phyloP scores from a whole-genome alignment of 1,139 yeast species.

The Protomyces inundatus region DNA sequence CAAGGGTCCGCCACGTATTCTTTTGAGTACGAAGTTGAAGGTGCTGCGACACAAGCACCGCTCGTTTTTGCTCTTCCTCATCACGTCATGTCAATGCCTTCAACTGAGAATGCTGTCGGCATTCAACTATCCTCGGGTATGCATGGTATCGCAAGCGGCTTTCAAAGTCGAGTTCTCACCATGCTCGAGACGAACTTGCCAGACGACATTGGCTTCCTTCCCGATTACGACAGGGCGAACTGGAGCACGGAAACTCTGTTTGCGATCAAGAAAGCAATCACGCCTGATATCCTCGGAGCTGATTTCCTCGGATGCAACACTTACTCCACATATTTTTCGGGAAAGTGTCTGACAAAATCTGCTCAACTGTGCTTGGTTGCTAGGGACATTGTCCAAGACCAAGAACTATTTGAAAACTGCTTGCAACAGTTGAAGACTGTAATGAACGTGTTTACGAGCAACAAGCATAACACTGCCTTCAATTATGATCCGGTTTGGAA shows the following conservation, averaged over 20 bases:
- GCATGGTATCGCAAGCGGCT: slow-evolving; percentile 62
- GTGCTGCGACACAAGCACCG: slow-evolving; percentile 49
- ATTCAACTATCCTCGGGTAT: slow-evolving; percentile 46
- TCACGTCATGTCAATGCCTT: slow-evolving; percentile 52
- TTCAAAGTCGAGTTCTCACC: slow-evolving; percentile 47
- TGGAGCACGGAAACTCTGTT: not conserved
- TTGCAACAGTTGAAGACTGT: slow-evolving; percentile 44
- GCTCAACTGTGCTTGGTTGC: slow-evolving; percentile 65
- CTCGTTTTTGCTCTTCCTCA: slow-evolving; percentile 69
- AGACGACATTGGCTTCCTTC: slow-evolving; percentile 40
- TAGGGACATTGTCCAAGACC: slow-evolving; percentile 49
- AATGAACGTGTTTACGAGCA: slow-evolving; percentile 47
- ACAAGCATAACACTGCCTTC: slow-evolving; percentile 54
- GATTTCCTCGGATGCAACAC: slow-evolving; percentile 33
- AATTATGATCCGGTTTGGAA: slow-evolving; percentile 63
- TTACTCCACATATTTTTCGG: slow-evolving; percentile 57
- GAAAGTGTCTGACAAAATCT: slow-evolving; percentile 66
- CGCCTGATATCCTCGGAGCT: not conserved
- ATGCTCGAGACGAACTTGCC: slow-evolving; percentile 61
- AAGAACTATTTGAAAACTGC: slow-evolving; percentile 34
- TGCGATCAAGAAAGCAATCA: slow-evolving; percentile 1
- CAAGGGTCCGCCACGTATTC: slow-evolving; percentile 48
- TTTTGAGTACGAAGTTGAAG: slow-evolving; percentile 47
- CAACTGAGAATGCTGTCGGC: slow-evolving; percentile 30
- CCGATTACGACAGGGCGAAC: slow-evolving; percentile 34